phyloP scores from a whole-genome alignment of 805 yeast genomes.

The Torulaspora franciscae region DNA sequence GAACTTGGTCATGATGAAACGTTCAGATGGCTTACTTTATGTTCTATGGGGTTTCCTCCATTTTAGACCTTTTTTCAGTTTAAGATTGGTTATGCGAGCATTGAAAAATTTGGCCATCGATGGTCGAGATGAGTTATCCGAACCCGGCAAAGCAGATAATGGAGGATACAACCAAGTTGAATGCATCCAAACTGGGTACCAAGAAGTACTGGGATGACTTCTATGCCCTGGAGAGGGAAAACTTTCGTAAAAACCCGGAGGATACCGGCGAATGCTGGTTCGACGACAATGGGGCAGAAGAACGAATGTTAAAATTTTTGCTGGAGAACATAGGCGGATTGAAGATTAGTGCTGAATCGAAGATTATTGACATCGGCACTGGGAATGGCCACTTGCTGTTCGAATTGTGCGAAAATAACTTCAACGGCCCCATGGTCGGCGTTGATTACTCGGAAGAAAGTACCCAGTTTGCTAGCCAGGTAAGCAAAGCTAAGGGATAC shows the following conservation, averaged over 20 bases:
- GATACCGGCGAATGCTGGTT: conserved; percentile 98
- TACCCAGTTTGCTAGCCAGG: conserved; percentile 63
- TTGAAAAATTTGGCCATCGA: conserved; percentile 2
- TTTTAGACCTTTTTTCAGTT: neutral
- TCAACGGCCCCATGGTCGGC: conserved; percentile 58
- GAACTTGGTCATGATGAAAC: conserved; percentile 20
- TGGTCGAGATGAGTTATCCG: neutral
- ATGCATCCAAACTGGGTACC: conserved; percentile 81
- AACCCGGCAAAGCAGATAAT: conserved; percentile 10
- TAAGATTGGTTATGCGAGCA: neutral
- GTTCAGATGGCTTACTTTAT: neutral
- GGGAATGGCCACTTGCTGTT: conserved; percentile 92
- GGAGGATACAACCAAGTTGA: conserved; percentile 47
- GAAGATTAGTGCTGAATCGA: conserved; percentile 32
- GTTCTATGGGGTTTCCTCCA: neutral
- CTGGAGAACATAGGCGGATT: conserved; percentile 44
- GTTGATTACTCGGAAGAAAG: conserved; percentile 83
- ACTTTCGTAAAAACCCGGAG: conserved; percentile 66
- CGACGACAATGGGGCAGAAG: conserved; percentile 89
- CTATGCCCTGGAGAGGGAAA: conserved; percentile 64
- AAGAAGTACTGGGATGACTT: conserved; percentile 89
- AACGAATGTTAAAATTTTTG: conserved; percentile 70
- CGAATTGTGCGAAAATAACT: conserved; percentile 59
- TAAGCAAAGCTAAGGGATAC: conserved; percentile 43
- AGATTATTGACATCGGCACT: conserved; percentile 81